These are phyloP conservation scores for Obba rivulosa DNA, from an alignment of 768 basidiomycete species.

Conservation along the genomic window DNA sequence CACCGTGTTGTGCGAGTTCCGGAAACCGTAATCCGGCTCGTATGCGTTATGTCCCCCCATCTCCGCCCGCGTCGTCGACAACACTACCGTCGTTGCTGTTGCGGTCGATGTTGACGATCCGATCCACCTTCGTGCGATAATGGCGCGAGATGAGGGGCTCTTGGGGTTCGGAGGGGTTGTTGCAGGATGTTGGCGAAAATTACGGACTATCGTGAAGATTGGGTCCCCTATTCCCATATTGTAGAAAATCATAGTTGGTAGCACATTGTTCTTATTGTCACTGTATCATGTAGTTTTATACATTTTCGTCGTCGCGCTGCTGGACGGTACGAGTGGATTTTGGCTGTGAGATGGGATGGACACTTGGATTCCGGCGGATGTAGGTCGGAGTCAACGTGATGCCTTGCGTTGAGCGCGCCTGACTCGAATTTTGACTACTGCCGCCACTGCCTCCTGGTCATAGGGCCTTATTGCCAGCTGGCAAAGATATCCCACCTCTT, in stretches of 20 bases:
- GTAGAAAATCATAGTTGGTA: slow-evolving; percentile 1
- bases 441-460: too few species aligned
- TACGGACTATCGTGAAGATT: slow-evolving; percentile 7
- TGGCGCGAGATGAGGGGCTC: neutral
- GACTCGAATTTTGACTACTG: too few species aligned
- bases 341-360: too few species aligned
- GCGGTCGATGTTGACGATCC: neutral
- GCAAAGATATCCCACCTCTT: neutral
- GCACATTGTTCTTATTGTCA: slow-evolving; percentile 5
- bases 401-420: too few species aligned
- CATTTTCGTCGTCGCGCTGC: neutral
- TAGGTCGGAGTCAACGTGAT: too few species aligned
- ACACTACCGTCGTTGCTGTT: neutral
- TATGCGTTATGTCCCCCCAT: neutral
- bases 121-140: neutral
- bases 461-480: too few species aligned
- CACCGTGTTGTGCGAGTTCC: slow-evolving; percentile 93
- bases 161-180: neutral
- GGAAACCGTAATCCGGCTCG: slow-evolving; percentile 58
- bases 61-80: neutral
- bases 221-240: neutral
- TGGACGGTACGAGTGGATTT: too few species aligned
- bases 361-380: too few species aligned
- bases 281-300: slow-evolving; percentile 7
- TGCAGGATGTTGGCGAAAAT: slow-evolving; percentile 1